These are phyloP conservation scores for Kentomonas sorsogonicus DNA, from an alignment of 208 protist species.

Conservation along the genomic window DNA sequence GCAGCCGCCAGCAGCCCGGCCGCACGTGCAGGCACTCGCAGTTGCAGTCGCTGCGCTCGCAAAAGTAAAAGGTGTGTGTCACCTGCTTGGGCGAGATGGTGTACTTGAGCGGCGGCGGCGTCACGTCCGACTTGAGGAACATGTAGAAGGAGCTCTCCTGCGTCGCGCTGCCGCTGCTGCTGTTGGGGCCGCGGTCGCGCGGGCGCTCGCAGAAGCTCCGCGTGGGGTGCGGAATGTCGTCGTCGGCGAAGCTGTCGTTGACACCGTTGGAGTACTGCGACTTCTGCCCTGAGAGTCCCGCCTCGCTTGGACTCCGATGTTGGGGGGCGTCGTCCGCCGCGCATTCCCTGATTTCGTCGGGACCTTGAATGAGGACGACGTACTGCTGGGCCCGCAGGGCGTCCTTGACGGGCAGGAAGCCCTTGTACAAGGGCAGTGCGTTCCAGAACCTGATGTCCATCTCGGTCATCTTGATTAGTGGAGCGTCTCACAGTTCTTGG, in stretches of 20 bases:
- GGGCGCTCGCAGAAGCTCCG: conserved; percentile 1
- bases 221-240: conserved; percentile 6
- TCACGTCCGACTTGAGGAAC: conserved; percentile 57
- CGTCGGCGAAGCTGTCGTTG: not conserved
- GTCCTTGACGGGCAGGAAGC: conserved; percentile 57
- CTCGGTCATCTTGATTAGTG: conserved; percentile 27
- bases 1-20: conserved; percentile 41
- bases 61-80: conserved; percentile 63
- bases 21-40: conserved; percentile 60
- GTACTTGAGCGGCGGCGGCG: conserved; percentile 63
- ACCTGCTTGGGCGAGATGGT: conserved; percentile 59
- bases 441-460: conserved; percentile 36
- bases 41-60: conserved; percentile 30
- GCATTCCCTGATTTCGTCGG: not conserved
- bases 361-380: conserved; percentile 32
- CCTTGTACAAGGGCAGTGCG: conserved; percentile 59
- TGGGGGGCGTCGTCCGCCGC: not conserved
- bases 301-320: no score
- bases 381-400: conserved; percentile 32
- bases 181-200: not conserved
- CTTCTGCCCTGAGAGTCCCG: no score
- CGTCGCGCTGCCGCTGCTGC: not conserved
- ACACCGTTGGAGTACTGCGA: no score
- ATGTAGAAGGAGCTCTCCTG: conserved; percentile 46
- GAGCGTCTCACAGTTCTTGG: no score